Base-by-base conservation (phyloP, 257 asterid genomes). In the Jacaranda mimosifolia region DNA sequence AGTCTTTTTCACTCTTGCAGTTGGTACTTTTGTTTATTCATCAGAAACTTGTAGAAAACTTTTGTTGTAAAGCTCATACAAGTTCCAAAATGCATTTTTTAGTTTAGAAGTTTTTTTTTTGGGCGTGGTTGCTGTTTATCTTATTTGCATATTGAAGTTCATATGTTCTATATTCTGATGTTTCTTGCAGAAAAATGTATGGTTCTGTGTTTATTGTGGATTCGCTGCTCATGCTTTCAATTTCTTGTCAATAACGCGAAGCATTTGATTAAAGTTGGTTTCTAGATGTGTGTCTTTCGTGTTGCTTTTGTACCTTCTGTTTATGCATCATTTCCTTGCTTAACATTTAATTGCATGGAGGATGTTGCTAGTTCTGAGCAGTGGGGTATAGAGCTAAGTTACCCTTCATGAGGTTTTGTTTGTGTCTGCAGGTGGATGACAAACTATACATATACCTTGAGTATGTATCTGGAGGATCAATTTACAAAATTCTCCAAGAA, bases 391-490 rank as follows among this genome's bases (percentile, higher is more conserved):
- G 15, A n/a, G 38, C 9, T 57, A 72, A 17, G 64, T 70, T 35
- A 46, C 32, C 70, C 49, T 58, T 79, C 63, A 63, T 73, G 49
- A 52, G 63, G 59, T 70, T 51, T 51, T 51, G 71, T 69, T 51
- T 57, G 57, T 21, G 11, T 84, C 48, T 58, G 63, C 81, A 88
- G 97, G 82, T 73, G 35, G 91, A 86, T n/a, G 87, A 85, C 70
- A 86, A 79, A 79, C 77, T 92, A 42, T 87, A 81, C 19, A 85
- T 90, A 76, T 91, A 87, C 87, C 86, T 90, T n/a, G 97, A 90
- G 84, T 87, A 84, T 74, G 90, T 86, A 8, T 84, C 92, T 52
- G 97, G 96, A 70, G 96, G 97, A 51, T 92, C 96, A 63, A 77
- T 92, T 66, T 81, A 84, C 83, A 86, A 85, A 83, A 82, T 90